Conservation (phyloP, 345 rosid species). For the Carallia brachiata region DNA sequence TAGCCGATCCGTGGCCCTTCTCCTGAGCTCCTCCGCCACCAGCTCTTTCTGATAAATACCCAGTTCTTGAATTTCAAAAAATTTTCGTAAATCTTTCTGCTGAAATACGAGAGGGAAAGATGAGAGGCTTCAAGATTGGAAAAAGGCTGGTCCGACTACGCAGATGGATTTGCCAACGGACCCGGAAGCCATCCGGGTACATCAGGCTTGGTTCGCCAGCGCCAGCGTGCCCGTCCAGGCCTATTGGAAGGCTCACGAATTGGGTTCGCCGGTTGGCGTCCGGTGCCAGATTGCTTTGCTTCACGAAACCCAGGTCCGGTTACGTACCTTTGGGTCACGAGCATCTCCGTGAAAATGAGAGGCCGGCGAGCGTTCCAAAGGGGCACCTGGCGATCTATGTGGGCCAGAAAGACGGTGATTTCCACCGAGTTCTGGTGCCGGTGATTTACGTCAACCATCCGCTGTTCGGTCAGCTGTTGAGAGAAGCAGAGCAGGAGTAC, state of each 20-base stretch:
- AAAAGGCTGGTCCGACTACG: constrained; percentile 50
- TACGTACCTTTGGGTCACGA: constrained; percentile 36
- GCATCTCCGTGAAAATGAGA: constrained; percentile 15
- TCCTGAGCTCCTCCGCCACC: constrained; percentile 17
- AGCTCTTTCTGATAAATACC: not conserved
- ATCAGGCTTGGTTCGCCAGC: constrained; percentile 18
- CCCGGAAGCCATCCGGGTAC: constrained; percentile 33
- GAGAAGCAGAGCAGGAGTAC: constrained; percentile 73
- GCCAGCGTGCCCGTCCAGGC: constrained; percentile 24
- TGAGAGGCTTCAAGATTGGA: constrained; percentile 63
- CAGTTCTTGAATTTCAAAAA: too few relatives aligned
- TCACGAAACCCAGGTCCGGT: constrained; percentile 34
- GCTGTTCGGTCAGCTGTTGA: constrained; percentile 69
- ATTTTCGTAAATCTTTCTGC: too few relatives aligned
- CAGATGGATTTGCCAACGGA: constrained; percentile 44
- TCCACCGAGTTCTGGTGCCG: constrained; percentile 73
- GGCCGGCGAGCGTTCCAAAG: constrained; percentile 51
- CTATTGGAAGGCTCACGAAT: constrained; percentile 45
- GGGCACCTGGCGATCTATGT: constrained; percentile 84
- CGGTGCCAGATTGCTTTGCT: constrained; percentile 46
- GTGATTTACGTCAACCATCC: constrained; percentile 92
- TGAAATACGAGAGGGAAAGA: constrained; percentile 34
- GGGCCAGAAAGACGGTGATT: constrained; percentile 72
- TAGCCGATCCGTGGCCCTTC: constrained; percentile 61
- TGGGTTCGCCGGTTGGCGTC: constrained; percentile 63